Conservation (phyloP, 2,329 filamentous ascomycete species). For the Pseudogymnoascus sp. region DNA sequence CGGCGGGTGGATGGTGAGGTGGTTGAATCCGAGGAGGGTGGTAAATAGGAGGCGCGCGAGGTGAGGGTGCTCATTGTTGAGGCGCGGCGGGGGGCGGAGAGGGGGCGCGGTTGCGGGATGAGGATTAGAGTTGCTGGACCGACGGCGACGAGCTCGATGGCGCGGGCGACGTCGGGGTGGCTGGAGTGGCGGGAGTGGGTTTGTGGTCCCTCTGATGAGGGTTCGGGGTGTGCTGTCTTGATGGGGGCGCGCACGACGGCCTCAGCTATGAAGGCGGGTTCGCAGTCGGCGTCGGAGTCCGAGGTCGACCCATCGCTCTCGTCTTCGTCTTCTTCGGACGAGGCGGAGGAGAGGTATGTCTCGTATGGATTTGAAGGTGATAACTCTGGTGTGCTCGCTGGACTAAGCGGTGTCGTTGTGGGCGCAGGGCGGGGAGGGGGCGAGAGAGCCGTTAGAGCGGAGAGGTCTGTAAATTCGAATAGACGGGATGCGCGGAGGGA, state of each 20-base stretch:
- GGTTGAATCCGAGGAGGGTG: not conserved
- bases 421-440: not conserved
- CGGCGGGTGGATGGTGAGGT: not conserved
- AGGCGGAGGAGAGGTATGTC: not conserved
- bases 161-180: not conserved
- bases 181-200: not conserved
- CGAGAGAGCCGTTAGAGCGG: not conserved
- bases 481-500: not conserved
- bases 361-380: conserved; percentile 1
- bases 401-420: not conserved
- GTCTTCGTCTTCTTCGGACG: not conserved
- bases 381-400: not conserved
- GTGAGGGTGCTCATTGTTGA: not conserved
- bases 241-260: not conserved
- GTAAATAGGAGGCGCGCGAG: not conserved
- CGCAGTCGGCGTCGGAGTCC: not conserved
- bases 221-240: not conserved
- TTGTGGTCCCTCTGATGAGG: not conserved
- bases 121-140: not conserved
- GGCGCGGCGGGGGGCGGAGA: not conserved
- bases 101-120: not conserved
- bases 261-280: not conserved
- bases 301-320: not conserved
- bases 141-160: not conserved
- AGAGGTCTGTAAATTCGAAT: not conserved